Evolutionary conservation across 139 green algal genomes (phyloP).

Genomic region (Volvox reticuliferus): DNA sequence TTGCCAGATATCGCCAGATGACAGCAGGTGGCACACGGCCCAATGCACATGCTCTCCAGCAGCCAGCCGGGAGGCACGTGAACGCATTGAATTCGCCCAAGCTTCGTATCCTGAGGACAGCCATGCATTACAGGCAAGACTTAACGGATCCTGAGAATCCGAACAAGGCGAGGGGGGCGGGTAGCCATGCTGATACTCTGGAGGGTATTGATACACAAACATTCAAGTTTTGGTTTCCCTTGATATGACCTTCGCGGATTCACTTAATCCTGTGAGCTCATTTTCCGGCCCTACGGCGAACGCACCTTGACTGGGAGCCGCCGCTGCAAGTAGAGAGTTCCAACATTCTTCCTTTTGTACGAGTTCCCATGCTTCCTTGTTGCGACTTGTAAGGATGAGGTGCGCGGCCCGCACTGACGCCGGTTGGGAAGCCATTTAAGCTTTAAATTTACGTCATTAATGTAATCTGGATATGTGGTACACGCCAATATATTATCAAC

Average conservation of each 20-base stretch:
- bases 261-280: too few species aligned
- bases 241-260: too few species aligned
- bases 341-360: not conserved
- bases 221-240: too few species aligned
- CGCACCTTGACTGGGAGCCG: not conserved
- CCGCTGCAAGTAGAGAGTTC: slow-evolving; percentile 32
- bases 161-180: too few species aligned
- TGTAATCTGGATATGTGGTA: too few species aligned
- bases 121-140: too few species aligned
- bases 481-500: too few species aligned
- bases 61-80: slow-evolving; percentile 6
- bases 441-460: too few species aligned
- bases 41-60: slow-evolving; percentile 7
- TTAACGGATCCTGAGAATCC: too few species aligned
- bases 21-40: slow-evolving; percentile 19
- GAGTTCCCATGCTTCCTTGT: not conserved
- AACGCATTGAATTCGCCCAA: not conserved
- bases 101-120: not conserved
- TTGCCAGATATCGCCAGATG: not conserved
- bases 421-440: not conserved
- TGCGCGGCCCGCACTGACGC: not conserved
- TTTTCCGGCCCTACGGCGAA: too few species aligned
- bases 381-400: not conserved
- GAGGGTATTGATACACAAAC: too few species aligned
- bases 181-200: too few species aligned